Percentiles rank a stretch among this genome's conserved stretches.
Evolutionary conservation across 768 basidiomycete genomes (phyloP).

Genomic region (Boletellus emodensis): DNA sequence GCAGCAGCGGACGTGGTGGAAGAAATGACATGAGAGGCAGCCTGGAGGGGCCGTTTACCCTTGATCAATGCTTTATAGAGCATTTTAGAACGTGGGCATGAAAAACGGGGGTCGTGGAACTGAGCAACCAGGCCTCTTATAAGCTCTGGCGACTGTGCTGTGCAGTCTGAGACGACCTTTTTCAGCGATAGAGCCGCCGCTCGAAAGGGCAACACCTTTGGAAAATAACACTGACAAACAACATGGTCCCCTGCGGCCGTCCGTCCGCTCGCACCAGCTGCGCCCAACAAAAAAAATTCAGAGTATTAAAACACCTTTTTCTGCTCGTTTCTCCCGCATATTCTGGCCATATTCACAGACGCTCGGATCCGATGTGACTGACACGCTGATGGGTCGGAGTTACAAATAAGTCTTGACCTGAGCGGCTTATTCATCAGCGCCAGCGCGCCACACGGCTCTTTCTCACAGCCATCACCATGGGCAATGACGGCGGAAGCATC

Average conservation of each 20-base stretch:
- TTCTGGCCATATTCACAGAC: neutral
- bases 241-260: neutral
- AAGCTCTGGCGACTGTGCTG: slow-evolving; percentile 1
- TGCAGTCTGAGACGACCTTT: slow-evolving; percentile 6
- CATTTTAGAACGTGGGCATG: slow-evolving; percentile 23
- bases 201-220: slow-evolving; percentile 19
- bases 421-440: slow-evolving; percentile 4
- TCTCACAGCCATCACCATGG: slow-evolving; percentile 46
- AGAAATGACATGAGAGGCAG: slow-evolving; percentile 41
- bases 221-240: slow-evolving; percentile 26
- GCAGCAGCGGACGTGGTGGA: slow-evolving; percentile 28
- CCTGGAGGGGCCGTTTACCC: slow-evolving; percentile 52
- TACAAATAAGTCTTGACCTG: neutral
- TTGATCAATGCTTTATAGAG: slow-evolving; percentile 33
- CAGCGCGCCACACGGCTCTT: neutral
- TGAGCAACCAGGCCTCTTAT: slow-evolving; percentile 3
- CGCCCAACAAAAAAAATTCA: no score
- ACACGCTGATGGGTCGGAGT: slow-evolving; percentile 7
- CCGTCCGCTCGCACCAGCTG: no score
- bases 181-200: neutral
- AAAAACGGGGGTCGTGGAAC: slow-evolving; percentile 8
- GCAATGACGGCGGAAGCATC: slow-evolving; percentile 87
- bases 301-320: no score
- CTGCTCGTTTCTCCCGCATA: no score
- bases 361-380: neutral